Evolutionary conservation across 768 basidiomycete species (phyloP), one percentile per base, ranked within the genome.

Genomic region (Mycena metata): DNA sequence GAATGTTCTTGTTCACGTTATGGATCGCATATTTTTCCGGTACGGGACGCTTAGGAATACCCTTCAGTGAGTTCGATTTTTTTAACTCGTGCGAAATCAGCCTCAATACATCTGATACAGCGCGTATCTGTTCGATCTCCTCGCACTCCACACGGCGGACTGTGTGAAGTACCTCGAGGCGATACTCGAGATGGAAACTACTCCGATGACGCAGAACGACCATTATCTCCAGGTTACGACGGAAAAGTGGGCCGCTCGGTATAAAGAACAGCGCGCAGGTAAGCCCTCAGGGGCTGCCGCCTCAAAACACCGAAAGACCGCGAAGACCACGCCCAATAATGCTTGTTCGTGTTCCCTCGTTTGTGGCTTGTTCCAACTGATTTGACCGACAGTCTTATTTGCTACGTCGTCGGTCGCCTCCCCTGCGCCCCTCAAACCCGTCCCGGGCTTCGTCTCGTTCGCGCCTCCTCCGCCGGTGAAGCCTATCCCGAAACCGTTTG

Each of bases 141-240:
- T 42, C 2, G 24, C 3, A 1, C 6, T 12, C 1, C 30, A 65
- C 11, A 9, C 35, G 13, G 16, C 26, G 11, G 33, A 47, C 1
- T 65, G 64, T 17, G 46, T 15, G 9, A 42, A 21, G 16, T 57
- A n/a, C 26, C 54, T 85, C 19, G 64, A 55, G 43, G 69, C 75
- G 17, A 75, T 76, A 5, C 55, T 84, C 23, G 57, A 64, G 2
- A 61, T 80, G 4, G 85, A 86, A 73, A 47, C 30, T 2, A 50
- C 49, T 1, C 83, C 81, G 5, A 81, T 74, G 73, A 83, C 82
- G 7, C 78, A 79, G 67, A 83, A 84, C 64, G 69, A 66, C 12
- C 77, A 79, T 41, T 82, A 80, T 64, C 72, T 79, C 15, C 54
- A 67, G 4, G 57, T 74, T 11, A 66, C 69, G 15, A 76, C 73